Conservation (phyloP, 371 early-diverging fungal genomes). For the Mucor circinelloides region DNA sequence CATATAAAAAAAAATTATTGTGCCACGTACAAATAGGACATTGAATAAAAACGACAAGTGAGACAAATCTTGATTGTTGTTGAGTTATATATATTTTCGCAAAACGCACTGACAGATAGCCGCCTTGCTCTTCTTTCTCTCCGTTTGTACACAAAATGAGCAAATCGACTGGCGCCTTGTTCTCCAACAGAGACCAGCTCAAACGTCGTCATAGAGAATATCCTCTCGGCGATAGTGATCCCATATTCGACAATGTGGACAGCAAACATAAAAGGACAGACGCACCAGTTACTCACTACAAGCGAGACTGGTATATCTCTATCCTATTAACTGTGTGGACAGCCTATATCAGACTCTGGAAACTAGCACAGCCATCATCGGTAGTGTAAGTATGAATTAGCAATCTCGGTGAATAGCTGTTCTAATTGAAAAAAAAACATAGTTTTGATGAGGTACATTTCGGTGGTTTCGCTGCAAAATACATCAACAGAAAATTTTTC, state of each 20-base stretch:
- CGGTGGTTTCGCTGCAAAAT: slow-evolving; percentile 96
- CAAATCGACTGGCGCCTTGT: neutral
- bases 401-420: slow-evolving; percentile 70
- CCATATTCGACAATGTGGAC: neutral
- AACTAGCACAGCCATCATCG: slow-evolving; percentile 11
- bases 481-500: slow-evolving; percentile 88
- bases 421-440: slow-evolving; percentile 62
- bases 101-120: neutral
- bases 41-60: neutral
- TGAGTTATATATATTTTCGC: neutral
- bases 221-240: neutral
- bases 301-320: slow-evolving; percentile 3
- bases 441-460: slow-evolving; percentile 98
- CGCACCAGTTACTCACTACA: neutral
- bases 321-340: slow-evolving; percentile 5
- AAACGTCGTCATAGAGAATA: neutral
- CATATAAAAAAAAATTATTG: too few species aligned
- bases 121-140: neutral
- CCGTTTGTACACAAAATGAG: neutral
- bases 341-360: slow-evolving; percentile 14
- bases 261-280: neutral
- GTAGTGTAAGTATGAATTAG: slow-evolving; percentile 11
- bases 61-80: neutral
- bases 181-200: neutral
- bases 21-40: too few species aligned